A percentile compares a stretch with the other conserved stretches of the same genome.
phyloP scores from a whole-genome alignment of 2,329 filamentous ascomycete genomes.

The Trichoderma koningiopsis region DNA sequence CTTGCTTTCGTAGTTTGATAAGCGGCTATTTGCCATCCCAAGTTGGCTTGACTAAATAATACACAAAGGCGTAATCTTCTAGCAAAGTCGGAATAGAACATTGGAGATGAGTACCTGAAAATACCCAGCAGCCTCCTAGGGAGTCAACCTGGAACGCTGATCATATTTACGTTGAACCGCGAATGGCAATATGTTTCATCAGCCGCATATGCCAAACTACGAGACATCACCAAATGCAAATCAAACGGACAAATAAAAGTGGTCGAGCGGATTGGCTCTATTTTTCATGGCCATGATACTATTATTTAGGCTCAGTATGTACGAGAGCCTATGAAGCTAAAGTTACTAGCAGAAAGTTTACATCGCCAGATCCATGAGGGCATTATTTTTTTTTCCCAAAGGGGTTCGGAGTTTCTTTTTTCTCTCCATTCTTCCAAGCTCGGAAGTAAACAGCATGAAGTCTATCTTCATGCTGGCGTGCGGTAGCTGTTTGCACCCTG shows the following conservation, averaged over 20 bases:
- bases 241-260: not conserved
- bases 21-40: not conserved
- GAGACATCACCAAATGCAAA: not conserved
- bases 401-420: conserved; percentile 2
- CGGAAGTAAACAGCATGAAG: conserved; percentile 3
- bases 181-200: not conserved
- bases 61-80: not conserved
- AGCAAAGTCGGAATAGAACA: not conserved
- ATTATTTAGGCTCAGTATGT: conserved; percentile 8
- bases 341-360: not conserved
- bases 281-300: conserved; percentile 17
- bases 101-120: not conserved
- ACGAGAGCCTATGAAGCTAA: conserved; percentile 9
- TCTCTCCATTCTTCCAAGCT: conserved; percentile 9
- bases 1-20: too few species aligned
- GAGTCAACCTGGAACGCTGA: not conserved
- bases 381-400: conserved; percentile 3
- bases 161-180: not conserved
- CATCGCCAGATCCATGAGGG: conserved; percentile 10
- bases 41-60: not conserved
- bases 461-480: conserved; percentile 7
- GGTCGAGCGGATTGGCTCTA: conserved; percentile 18
- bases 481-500: conserved; percentile 27
- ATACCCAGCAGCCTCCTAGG: not conserved
- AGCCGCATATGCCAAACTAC: not conserved